Conservation (phyloP, 306 rosid genomes). For the Begonia fuchsioides region DNA sequence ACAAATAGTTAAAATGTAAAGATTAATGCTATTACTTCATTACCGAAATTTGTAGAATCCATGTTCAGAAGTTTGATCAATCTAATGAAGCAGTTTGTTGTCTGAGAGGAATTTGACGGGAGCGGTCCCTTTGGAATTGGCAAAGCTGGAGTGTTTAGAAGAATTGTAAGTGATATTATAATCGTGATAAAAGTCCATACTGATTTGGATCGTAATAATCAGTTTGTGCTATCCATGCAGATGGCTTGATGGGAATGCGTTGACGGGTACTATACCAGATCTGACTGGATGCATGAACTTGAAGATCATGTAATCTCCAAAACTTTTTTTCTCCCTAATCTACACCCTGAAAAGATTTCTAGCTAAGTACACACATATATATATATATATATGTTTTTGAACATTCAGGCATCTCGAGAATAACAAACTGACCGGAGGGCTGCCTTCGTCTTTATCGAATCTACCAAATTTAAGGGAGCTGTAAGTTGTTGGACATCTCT, state of each 20-base stretch:
- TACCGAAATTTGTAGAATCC: background rate
- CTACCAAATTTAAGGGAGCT: slow-evolving; percentile 73
- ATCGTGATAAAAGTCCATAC: slow-evolving; percentile 3
- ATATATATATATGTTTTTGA: background rate
- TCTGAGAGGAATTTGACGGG: slow-evolving; percentile 65
- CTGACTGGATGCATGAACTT: slow-evolving; percentile 58
- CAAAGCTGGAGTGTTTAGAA: slow-evolving; percentile 55
- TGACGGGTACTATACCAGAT: slow-evolving; percentile 73
- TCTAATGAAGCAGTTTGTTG: slow-evolving; percentile 48
- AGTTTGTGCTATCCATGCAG: slow-evolving; percentile 19
- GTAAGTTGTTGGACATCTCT: slow-evolving; percentile 29
- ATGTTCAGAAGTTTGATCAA: slow-evolving; percentile 7
- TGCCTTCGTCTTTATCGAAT: slow-evolving; percentile 49
- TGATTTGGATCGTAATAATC: background rate
- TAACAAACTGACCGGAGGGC: slow-evolving; percentile 59
- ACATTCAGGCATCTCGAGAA: slow-evolving; percentile 75
- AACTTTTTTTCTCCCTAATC: slow-evolving; percentile 9
- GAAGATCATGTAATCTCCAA: slow-evolving; percentile 54
- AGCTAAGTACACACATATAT: slow-evolving; percentile 26
- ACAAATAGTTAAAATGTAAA: slow-evolving; percentile 68
- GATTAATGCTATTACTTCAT: slow-evolving; percentile 2
- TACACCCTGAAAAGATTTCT: background rate
- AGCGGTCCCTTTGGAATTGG: slow-evolving; percentile 49
- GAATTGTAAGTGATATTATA: slow-evolving; percentile 60
- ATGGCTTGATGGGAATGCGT: slow-evolving; percentile 45